phyloP scores from a whole-genome alignment of 257 asterid species.

The Euphrasia confusa region DNA sequence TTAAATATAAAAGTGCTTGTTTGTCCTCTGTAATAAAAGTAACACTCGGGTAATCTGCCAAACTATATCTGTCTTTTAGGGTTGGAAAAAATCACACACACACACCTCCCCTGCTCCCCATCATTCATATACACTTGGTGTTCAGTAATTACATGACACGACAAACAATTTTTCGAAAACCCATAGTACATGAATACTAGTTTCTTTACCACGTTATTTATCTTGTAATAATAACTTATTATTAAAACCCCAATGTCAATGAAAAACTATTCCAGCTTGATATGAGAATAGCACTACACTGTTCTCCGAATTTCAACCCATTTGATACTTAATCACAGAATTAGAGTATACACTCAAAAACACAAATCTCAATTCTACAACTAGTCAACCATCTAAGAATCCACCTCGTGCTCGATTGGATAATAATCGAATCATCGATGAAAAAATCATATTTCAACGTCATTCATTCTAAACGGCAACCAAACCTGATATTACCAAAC shows the following conservation, averaged over 20 bases:
- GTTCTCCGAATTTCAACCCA: not conserved
- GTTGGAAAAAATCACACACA: not conserved
- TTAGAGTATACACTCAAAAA: not conserved
- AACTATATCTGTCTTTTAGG: not conserved
- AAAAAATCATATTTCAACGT: not conserved
- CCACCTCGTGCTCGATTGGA: not conserved
- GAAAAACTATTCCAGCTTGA: not conserved
- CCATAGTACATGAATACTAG: no score
- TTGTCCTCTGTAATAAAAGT: not conserved
- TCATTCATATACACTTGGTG: not conserved
- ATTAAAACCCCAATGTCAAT: not conserved
- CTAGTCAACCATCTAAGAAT: not conserved
- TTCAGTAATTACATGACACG: constrained; percentile 8
- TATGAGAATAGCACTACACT: not conserved
- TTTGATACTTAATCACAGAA: not conserved
- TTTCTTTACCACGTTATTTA: no score
- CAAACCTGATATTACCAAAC: constrained; percentile 1
- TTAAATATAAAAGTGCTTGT: constrained; percentile 1
- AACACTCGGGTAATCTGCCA: constrained; percentile 12
- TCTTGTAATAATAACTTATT: no score
- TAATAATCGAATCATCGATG: not conserved
- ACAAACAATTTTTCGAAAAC: no score
- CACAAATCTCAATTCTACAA: not conserved
- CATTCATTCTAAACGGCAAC: constrained; percentile 1
- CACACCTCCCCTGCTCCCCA: not conserved